Evolutionary conservation across 768 basidiomycete species (phyloP).

Genomic region (Suillus luteus): DNA sequence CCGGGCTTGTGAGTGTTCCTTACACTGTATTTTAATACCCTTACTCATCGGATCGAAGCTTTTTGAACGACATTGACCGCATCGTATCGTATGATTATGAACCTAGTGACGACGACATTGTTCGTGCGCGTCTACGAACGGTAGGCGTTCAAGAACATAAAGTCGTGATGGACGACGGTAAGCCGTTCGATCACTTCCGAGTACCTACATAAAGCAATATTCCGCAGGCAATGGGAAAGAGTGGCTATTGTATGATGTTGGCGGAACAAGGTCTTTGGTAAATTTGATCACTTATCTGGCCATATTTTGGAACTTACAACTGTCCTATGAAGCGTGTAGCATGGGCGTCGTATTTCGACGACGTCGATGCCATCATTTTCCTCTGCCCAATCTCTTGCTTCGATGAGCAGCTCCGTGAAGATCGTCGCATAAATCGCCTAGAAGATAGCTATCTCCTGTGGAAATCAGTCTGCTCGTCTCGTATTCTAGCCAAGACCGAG

Average conservation of each 20-base stretch:
- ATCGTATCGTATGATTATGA: constrained; percentile 64
- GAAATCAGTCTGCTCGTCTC: constrained; percentile 71
- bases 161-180: constrained; percentile 66
- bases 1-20: constrained; percentile 67
- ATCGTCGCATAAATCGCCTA: constrained; percentile 67
- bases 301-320: constrained; percentile 7
- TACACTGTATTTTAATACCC: constrained; percentile 13
- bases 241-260: constrained; percentile 83
- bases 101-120: constrained; percentile 74
- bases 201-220: background rate
- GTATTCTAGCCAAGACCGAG: constrained; percentile 61
- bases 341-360: constrained; percentile 84
- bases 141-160: constrained; percentile 77
- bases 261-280: constrained; percentile 71
- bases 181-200: constrained; percentile 19
- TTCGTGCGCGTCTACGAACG: constrained; percentile 77
- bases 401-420: constrained; percentile 76
- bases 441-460: constrained; percentile 79
- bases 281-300: constrained; percentile 17
- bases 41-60: constrained; percentile 43
- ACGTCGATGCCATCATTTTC: constrained; percentile 84
- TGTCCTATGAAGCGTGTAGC: constrained; percentile 53
- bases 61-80: constrained; percentile 67
- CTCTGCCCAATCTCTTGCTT: constrained; percentile 75
- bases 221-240: constrained; percentile 62